A percentile compares a stretch with the other conserved stretches of the same genome.
These are phyloP conservation scores for Pythium periplocum DNA, from an alignment of 352 stramenopile genomes.

Conservation along the genomic window DNA sequence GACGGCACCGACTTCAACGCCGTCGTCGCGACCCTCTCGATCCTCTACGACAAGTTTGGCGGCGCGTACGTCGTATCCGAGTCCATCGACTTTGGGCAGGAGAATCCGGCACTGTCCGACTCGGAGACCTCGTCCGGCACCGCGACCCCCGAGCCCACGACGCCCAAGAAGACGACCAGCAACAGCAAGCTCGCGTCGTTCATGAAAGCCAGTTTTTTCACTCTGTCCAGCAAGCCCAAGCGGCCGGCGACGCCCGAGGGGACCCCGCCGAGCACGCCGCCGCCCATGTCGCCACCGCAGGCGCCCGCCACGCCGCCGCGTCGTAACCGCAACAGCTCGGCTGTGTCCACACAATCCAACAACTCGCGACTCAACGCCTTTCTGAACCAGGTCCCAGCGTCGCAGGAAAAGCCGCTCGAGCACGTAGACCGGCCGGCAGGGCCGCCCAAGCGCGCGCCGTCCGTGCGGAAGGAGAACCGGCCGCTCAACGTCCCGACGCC, in stretches of 20 bases:
- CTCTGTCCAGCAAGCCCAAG: constrained; percentile 39
- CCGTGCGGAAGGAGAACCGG: constrained; percentile 32
- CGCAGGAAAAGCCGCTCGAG: constrained; percentile 47
- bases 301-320: constrained; percentile 18
- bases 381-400: constrained; percentile 64
- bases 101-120: constrained; percentile 57
- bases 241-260: constrained; percentile 26
- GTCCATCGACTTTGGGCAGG: constrained; percentile 43
- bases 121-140: constrained; percentile 54
- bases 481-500: not conserved
- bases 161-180: constrained; percentile 48
- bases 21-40: constrained; percentile 73
- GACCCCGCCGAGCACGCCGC: constrained; percentile 54
- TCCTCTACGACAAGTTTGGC: constrained; percentile 81
- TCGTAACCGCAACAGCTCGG: not conserved
- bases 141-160: constrained; percentile 23
- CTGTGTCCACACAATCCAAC: constrained; percentile 9
- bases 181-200: constrained; percentile 75
- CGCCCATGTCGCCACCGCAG: constrained; percentile 36
- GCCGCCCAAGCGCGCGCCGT: constrained; percentile 39
- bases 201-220: constrained; percentile 78
- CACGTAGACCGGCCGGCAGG: constrained; percentile 52
- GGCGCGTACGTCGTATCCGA: constrained; percentile 26
- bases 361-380: constrained; percentile 70
- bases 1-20: constrained; percentile 54